Evolutionary conservation across 148 eudicot species (phyloP).

Genomic region (Fagopyrum tataricum): DNA sequence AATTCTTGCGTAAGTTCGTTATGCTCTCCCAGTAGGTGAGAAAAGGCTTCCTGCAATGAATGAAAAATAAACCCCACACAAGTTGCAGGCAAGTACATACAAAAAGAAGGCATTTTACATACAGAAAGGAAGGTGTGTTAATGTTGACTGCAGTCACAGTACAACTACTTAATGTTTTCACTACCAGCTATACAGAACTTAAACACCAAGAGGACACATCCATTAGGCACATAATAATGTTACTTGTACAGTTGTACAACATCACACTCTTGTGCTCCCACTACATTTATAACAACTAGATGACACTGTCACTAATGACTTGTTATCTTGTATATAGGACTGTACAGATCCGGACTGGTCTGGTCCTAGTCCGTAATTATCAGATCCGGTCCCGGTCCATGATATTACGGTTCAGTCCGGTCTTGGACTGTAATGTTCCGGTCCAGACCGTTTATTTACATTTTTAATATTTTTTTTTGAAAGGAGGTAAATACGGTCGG

Average conservation of each 20-base stretch:
- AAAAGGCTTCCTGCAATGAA: conserved; percentile 77
- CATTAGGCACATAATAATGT: not conserved
- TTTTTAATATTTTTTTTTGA: too few species aligned
- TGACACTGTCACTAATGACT: not conserved
- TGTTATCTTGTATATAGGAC: not conserved
- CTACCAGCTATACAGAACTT: not conserved
- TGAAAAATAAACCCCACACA: not conserved
- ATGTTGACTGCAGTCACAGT: not conserved
- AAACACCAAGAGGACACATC: not conserved
- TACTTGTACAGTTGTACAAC: not conserved
- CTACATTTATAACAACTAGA: not conserved
- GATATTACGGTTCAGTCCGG: too few species aligned
- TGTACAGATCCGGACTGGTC: too few species aligned
- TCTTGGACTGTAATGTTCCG: too few species aligned
- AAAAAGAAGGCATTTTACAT: not conserved
- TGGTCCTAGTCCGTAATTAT: too few species aligned
- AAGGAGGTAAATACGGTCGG: too few species aligned
- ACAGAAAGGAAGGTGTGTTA: too few species aligned
- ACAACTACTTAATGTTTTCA: not conserved
- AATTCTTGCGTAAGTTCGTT: conserved; percentile 91
- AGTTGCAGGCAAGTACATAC: not conserved
- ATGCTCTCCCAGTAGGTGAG: conserved; percentile 86
- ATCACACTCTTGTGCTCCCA: not conserved
- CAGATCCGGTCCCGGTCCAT: too few species aligned
- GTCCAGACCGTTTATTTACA: too few species aligned